A percentile compares a stretch with the other conserved stretches of the same genome.
Evolutionary conservation across 352 stramenopile genomes (phyloP).

Genomic region (Globisporangium cystogenes): DNA sequence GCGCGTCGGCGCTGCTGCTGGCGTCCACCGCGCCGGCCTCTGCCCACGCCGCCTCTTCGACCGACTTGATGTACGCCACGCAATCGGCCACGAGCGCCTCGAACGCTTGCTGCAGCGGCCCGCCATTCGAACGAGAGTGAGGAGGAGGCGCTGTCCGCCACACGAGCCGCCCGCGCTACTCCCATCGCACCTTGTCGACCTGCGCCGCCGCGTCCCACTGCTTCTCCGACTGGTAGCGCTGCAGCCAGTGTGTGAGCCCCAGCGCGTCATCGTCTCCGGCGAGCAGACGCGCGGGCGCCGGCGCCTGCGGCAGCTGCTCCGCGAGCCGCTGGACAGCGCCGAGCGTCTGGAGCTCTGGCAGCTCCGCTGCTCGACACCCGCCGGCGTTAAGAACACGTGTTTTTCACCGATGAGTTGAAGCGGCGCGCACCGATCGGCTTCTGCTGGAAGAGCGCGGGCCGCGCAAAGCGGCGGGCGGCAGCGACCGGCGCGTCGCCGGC

Average conservation of each 20-base stretch:
- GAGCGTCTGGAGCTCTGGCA: slow-evolving; percentile 57
- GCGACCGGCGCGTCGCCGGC: background rate
- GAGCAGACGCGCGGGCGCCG: background rate
- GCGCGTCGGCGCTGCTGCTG: slow-evolving; percentile 18
- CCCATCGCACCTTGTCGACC: slow-evolving; percentile 23
- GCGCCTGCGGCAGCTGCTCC: slow-evolving; percentile 26
- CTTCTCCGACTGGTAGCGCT: slow-evolving; percentile 11
- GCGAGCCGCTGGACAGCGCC: slow-evolving; percentile 41
- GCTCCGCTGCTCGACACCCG: slow-evolving; percentile 18
- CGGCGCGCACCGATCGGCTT: slow-evolving; percentile 26
- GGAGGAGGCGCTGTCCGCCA: too few species aligned
- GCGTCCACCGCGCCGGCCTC: slow-evolving; percentile 28
- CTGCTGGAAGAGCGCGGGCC: slow-evolving; percentile 28
- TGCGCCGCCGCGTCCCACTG: slow-evolving; percentile 12
- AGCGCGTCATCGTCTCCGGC: background rate
- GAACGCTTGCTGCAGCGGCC: slow-evolving; percentile 25
- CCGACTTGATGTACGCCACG: slow-evolving; percentile 29
- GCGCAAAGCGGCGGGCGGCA: background rate
- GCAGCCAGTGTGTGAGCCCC: slow-evolving; percentile 7
- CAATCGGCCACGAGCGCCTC: slow-evolving; percentile 42
- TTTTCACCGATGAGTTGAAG: background rate
- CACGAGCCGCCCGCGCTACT: background rate
- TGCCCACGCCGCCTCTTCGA: slow-evolving; percentile 35
- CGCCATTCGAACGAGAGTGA: background rate
- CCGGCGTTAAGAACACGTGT: background rate